Base-by-base conservation (phyloP, 345 rosid species). In the Citrus trifoliata region DNA sequence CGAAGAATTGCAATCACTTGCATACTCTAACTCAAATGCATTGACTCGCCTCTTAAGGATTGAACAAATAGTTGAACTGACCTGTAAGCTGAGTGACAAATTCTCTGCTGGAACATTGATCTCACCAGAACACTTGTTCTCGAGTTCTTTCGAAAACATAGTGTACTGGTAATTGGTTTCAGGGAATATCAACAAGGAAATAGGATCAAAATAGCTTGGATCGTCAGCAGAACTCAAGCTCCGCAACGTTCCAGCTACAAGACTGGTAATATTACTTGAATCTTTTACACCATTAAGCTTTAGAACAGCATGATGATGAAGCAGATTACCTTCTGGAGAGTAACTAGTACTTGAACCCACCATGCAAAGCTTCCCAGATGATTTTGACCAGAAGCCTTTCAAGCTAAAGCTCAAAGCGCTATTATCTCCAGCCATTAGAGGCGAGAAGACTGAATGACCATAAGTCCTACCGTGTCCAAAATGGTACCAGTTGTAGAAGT, bases 291-390 rank as follows among this genome's bases (percentile, higher is more conserved):
- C 77, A 78, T 42, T 16, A 24, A 86, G 75, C 78, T 73, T 70
- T 25, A 86, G 70, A 35, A 85, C 70, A 74, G 71, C 88, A 67
- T 42, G 1, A 46, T 46, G 79, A 24, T 66, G 60, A 64, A 48
- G 78, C 21, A 12, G 12, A 30, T 81, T 59, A 79, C 82, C 86
- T 33, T 78, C 59, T 24, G 0, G 27, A 0, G 81, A 68, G 67
- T 38, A 3, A 18, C 64, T 71, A 30, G 80, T 30, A 61, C 78
- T 7, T 14, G 86, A 79, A 5, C 86, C 88, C 48, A 81, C 82
- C 85, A 86, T 86, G 70, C 88, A 86, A 3, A 86, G 78, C 76
- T 83, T 63, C 14, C 86, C 88, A 0, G 58, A 51, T 22, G 71
- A 60, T 16, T 12, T 48, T 27, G 85, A 81, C 88, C 86, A 86